A percentile compares a stretch with the other conserved stretches of the same genome.
phyloP scores from a whole-genome alignment of 306 rosid species.

The Quercus cerris region DNA sequence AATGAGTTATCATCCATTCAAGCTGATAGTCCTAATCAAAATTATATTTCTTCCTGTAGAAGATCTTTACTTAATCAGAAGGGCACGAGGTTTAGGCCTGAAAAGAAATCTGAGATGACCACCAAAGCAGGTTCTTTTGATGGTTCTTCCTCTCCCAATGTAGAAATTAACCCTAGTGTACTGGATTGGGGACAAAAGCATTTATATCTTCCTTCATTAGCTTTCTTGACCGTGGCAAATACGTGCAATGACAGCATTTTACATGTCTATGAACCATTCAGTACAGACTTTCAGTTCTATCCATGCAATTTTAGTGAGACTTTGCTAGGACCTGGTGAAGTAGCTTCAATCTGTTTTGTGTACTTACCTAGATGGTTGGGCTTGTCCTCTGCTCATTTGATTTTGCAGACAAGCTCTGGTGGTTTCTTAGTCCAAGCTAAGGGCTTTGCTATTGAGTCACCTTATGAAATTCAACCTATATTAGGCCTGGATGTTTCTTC shows the following conservation, averaged over 20 bases:
- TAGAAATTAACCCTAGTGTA: slow-evolving; percentile 63
- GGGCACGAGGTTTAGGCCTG: slow-evolving; percentile 34
- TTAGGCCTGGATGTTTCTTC: slow-evolving; percentile 52
- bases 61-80: slow-evolving; percentile 45
- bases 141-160: slow-evolving; percentile 48
- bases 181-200: slow-evolving; percentile 78
- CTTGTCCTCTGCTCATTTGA: slow-evolving; percentile 67
- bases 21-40: slow-evolving; percentile 35
- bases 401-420: slow-evolving; percentile 89
- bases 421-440: slow-evolving; percentile 81
- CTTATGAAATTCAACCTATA: slow-evolving; percentile 71
- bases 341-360: slow-evolving; percentile 58
- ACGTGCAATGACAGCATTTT: slow-evolving; percentile 69
- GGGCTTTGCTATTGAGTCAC: slow-evolving; percentile 76
- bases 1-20: slow-evolving; percentile 46
- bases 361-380: slow-evolving; percentile 81
- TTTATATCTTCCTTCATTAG: slow-evolving; percentile 67
- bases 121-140: slow-evolving; percentile 42
- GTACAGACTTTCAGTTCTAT: slow-evolving; percentile 84
- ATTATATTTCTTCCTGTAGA: slow-evolving; percentile 55
- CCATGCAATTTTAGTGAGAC: slow-evolving; percentile 78
- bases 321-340: slow-evolving; percentile 77
- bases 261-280: slow-evolving; percentile 86
- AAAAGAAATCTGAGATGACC: slow-evolving; percentile 38
- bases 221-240: slow-evolving; percentile 71